Base-by-base conservation (phyloP, 805 yeast species). In the Saccharomycopsis sp. region DNA sequence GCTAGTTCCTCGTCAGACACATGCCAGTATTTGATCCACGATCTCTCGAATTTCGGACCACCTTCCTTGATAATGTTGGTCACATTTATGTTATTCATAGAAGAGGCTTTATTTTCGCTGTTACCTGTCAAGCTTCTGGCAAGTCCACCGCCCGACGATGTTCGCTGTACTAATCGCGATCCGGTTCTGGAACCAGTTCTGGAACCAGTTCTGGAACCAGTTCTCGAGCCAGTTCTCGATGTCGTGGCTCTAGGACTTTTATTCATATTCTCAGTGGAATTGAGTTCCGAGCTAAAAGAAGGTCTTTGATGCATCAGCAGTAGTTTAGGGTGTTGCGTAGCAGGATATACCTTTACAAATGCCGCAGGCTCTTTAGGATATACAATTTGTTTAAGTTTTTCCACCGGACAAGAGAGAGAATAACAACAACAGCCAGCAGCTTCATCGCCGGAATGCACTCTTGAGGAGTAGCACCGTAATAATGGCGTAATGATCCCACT, bases 1-100 rank as follows among this genome's bases (percentile, higher is more conserved):
- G 34, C 41, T 5, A 55, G 19, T 41, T 56, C 62, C 2, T 29
- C 22, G 1, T 52, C 56, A 15, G 50, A 38, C 3, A 61, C 50
- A 7, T 44, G 34, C 63, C 63, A 61, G 8, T 61, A 54, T 14
- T 49, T 22, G 9, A 53, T 47, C 63, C 63, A 61, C 8, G 47
- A 25, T 9, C 24, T n/a, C 20, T 56, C 44, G 3, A 61, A 41
- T 1, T n/a, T n/a, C 7, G 49, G 22, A 12, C 12, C 12, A 17
- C 22, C 22, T 17, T 44, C 22, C 7, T 44, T 44, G 22, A 17
- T 44, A 12, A 17, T 44, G 12, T 44, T 44, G 12, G 38, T 29
- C 38, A 29, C 38, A 29, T 29, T 29, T 29, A 29, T 29, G 12
- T 29, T 29, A 29, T 29, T 29, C 38, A 29, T 7, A 5, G 38